Conservation (phyloP, 768 basidiomycete species). For the Candolleomyces aberdarensis region DNA sequence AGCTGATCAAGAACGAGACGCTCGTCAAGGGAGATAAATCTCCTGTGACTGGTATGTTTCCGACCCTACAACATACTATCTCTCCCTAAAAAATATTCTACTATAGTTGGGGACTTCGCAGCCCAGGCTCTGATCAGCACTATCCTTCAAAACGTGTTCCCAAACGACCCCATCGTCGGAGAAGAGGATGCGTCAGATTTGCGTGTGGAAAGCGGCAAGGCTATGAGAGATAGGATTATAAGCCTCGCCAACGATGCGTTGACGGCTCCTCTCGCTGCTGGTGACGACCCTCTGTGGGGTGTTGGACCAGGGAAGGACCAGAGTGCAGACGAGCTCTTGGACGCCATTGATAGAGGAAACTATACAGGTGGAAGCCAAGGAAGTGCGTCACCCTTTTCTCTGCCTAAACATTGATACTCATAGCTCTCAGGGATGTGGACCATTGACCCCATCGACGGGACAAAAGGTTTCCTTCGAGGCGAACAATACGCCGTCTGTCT, state of each 20-base stretch:
- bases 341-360: constrained; percentile 84
- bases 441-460: constrained; percentile 89
- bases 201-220: constrained; percentile 41
- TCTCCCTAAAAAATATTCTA: constrained; percentile 22
- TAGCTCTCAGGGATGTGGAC: constrained; percentile 71
- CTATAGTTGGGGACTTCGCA: constrained; percentile 82
- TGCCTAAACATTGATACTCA: constrained; percentile 4
- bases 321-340: constrained; percentile 60
- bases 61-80: not conserved
- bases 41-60: constrained; percentile 72
- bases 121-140: constrained; percentile 90
- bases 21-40: constrained; percentile 90
- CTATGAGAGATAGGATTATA: constrained; percentile 65
- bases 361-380: constrained; percentile 69
- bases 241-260: constrained; percentile 82
- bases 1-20: constrained; percentile 81
- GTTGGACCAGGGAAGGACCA: constrained; percentile 59
- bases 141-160: constrained; percentile 76
- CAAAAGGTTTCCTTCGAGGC: constrained; percentile 89
- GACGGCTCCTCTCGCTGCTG: constrained; percentile 45
- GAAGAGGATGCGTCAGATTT: constrained; percentile 91
- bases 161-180: constrained; percentile 84
- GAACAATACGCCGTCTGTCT: constrained; percentile 94
- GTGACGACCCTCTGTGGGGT: constrained; percentile 68
- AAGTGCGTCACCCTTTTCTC: constrained; percentile 44